Conservation (phyloP, 148 eudicot species). For the Chenopodium berlandieri region DNA sequence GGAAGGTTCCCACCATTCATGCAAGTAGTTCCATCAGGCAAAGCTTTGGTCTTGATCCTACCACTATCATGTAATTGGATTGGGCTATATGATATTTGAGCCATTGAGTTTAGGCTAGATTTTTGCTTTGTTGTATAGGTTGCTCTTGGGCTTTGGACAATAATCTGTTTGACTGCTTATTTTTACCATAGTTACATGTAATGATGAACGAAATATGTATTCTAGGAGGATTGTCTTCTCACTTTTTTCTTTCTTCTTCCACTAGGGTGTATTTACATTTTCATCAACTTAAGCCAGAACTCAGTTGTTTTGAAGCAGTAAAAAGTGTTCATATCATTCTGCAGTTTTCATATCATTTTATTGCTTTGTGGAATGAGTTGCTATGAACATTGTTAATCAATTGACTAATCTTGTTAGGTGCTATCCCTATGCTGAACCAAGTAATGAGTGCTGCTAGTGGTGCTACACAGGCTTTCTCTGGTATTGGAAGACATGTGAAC, state of each 20-base stretch:
- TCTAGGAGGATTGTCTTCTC: neutral
- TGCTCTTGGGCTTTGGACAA: neutral
- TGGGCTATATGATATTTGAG: neutral
- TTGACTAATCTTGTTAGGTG: constrained; percentile 48
- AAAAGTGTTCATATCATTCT: neutral
- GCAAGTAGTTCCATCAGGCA: neutral
- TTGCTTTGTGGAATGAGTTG: constrained; percentile 7
- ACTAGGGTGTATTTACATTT: neutral
- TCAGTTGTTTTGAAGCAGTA: neutral
- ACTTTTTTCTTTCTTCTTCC: neutral
- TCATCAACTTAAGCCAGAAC: neutral
- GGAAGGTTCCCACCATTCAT: neutral
- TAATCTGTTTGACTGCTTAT: neutral
- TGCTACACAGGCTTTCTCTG: constrained; percentile 89
- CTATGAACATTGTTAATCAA: neutral
- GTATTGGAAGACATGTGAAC: constrained; percentile 71
- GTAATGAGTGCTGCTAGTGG: constrained; percentile 95
- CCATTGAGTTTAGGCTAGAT: neutral
- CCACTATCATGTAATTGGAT: neutral
- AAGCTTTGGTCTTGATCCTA: constrained; percentile 5
- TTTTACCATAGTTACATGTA: no score
- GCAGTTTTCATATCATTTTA: constrained; percentile 1
- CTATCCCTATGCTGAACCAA: constrained; percentile 76
- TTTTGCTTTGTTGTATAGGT: neutral
- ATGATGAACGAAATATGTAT: neutral